Base-by-base conservation (phyloP, 345 rosid genomes). In the Linum lewisii region DNA sequence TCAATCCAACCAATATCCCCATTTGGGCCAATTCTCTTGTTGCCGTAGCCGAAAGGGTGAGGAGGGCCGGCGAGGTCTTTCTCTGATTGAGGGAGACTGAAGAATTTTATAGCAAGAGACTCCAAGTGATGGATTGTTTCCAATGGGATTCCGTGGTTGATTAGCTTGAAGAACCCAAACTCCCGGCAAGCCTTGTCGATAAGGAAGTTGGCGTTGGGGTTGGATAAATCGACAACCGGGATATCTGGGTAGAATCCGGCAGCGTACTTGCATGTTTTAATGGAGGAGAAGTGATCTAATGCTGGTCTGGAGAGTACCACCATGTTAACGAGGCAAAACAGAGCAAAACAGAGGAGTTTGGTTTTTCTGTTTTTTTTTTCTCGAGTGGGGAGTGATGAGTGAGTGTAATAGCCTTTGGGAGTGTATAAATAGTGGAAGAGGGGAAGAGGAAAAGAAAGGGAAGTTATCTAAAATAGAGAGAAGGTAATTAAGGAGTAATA, bases 1-100 rank as follows among this genome's bases (percentile, higher is more conserved):
- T 87, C 97, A 45, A 90, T 75, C 93, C 92, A 83, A 21, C 97
- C 97, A 19, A 84, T 75, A 61, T 90, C 95, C 20, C 88, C 95
- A 20, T 80, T 85, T 0, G 24, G 66, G 23, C 97, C 97, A 63
- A 90, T 90, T 56, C 76, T 70, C 45, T 70, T 80, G 74, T 61
- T 80, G 24, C 93, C 95, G 42, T 90, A 90, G 26, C 97, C 97
- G 50, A 74, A 84, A 6, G 93, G 97, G 63, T 73, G 57, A n/a
- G 85, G 82, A n/a, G 94, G 96, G 20, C 96, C 79, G 49, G 68
- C 71, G 60, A 60, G 68, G 24, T 76, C 82, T 71, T 90, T 90
- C 68, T 77, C 84, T 1, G 82, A 65, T 45, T 76, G 78, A 13
- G 95, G 80, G 62, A 77, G 77, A n/a, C 78, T 52, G 67, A 87